These are phyloP conservation scores for Ashbya aceris DNA, from an alignment of 1,139 yeast genomes.

Conservation along the genomic window DNA sequence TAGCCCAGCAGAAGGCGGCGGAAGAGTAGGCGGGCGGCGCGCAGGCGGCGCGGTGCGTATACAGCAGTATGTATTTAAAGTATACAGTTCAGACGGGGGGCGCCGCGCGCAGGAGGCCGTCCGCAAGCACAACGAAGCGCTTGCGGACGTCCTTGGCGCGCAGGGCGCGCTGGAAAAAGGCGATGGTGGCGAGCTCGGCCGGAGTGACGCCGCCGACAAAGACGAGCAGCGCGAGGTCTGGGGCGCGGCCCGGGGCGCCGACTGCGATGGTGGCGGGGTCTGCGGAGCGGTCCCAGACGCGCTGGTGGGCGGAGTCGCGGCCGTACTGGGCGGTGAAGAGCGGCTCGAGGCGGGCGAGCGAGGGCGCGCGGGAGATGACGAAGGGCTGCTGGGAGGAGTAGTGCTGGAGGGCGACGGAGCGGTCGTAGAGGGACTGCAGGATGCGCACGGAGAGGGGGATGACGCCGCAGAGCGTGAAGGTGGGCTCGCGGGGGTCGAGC, in stretches of 20 bases:
- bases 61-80: neutral
- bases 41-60: neutral
- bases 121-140: constrained; percentile 24
- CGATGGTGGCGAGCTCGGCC: constrained; percentile 28
- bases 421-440: constrained; percentile 24
- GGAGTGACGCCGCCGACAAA: constrained; percentile 29
- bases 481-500: constrained; percentile 18
- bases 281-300: constrained; percentile 19
- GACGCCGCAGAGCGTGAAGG: constrained; percentile 30
- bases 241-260: constrained; percentile 6
- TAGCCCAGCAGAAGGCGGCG: constrained; percentile 62
- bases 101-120: constrained; percentile 15
- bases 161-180: constrained; percentile 17
- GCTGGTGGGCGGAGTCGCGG: constrained; percentile 10
- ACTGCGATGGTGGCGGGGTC: constrained; percentile 13
- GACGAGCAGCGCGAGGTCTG: constrained; percentile 21
- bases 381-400: constrained; percentile 27
- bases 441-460: constrained; percentile 26
- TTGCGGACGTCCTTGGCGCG: constrained; percentile 20
- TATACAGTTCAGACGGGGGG: neutral
- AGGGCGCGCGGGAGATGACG: constrained; percentile 23
- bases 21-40: constrained; percentile 12
- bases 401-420: constrained; percentile 19
- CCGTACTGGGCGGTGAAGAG: constrained; percentile 22
- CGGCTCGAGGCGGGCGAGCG: constrained; percentile 16